Evolutionary conservation across 352 stramenopile genomes (phyloP).

Genomic region (Albugo candida): DNA sequence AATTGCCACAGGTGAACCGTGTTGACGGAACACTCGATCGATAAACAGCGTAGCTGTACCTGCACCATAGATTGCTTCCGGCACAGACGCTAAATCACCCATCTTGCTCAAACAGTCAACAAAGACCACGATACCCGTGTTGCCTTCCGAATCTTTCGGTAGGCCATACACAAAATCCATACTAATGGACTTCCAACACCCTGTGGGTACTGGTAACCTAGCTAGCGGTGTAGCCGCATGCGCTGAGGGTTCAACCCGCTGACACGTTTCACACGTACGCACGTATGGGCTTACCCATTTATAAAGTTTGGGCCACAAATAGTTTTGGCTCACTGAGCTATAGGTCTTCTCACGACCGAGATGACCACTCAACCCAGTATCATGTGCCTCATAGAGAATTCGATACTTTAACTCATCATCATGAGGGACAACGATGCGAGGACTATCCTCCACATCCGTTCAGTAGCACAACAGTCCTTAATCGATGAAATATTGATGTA

Average conservation of each 20-base stretch:
- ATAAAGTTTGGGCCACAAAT: conserved; percentile 1
- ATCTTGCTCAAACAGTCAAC: conserved; percentile 1
- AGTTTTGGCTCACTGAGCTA: neutral
- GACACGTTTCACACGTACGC: neutral
- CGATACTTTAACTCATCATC: neutral
- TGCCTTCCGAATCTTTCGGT: neutral
- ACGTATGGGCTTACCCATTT: neutral
- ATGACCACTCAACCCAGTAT: neutral
- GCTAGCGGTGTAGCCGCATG: neutral
- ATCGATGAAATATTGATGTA: no score
- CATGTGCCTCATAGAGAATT: neutral
- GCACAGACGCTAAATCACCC: neutral
- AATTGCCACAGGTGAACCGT: conserved; percentile 5
- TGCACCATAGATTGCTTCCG: neutral
- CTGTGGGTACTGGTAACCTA: neutral
- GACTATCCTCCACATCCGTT: no score
- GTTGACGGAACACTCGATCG: neutral
- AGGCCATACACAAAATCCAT: conserved; percentile 4
- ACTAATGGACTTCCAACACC: neutral
- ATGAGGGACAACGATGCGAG: neutral
- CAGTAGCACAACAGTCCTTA: no score
- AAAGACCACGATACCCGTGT: neutral
- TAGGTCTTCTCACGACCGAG: neutral
- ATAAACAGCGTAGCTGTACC: conserved; percentile 8
- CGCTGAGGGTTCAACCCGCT: neutral